Evolutionary conservation across 2,329 filamentous ascomycete genomes (phyloP).

Genomic region (Macrophomina tecta): DNA sequence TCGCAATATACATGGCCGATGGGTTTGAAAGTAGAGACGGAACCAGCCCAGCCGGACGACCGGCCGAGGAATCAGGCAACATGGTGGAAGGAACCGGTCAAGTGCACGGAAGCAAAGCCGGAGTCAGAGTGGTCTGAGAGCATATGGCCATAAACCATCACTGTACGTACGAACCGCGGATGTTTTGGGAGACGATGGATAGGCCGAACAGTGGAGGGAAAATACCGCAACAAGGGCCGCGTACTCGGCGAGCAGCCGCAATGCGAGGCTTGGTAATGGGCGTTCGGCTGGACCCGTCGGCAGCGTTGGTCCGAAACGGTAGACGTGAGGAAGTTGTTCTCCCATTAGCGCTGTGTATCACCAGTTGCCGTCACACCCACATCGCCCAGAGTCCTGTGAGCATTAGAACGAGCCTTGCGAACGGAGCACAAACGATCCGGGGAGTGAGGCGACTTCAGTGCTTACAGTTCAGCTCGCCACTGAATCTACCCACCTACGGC

Average conservation of each 20-base stretch:
- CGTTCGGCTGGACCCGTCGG: conserved; percentile 1
- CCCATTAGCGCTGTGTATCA: background rate
- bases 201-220: background rate
- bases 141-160: background rate
- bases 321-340: background rate
- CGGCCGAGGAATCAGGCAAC: background rate
- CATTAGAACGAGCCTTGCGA: background rate
- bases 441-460: background rate
- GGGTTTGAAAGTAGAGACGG: background rate
- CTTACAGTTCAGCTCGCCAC: background rate
- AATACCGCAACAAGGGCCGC: background rate
- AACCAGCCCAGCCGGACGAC: background rate
- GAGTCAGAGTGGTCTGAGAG: background rate
- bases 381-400: background rate
- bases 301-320: background rate
- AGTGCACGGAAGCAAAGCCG: background rate
- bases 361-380: background rate
- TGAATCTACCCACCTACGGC: too few relatives aligned
- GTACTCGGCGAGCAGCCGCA: background rate
- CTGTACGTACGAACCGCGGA: background rate
- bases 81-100: background rate
- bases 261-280: background rate
- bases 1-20: background rate
- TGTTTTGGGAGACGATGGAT: background rate
- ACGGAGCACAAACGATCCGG: background rate